Base-by-base conservation (phyloP, 2,329 filamentous ascomycete species). In the Ophiostoma australiae region DNA sequence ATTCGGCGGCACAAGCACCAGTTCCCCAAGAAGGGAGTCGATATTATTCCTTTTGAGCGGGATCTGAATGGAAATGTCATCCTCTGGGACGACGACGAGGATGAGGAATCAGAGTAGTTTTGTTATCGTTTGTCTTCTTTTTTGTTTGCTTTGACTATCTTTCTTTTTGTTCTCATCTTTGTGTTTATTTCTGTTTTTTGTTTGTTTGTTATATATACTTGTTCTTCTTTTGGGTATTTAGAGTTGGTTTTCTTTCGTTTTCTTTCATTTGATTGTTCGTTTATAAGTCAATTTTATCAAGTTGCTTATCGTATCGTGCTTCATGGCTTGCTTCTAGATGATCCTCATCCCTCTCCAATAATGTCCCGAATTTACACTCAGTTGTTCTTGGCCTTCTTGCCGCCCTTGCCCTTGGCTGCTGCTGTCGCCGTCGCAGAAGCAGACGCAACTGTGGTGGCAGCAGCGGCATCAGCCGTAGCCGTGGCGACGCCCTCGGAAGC, bases 21-120 rank as follows among this genome's bases (percentile, higher is more conserved):
- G 11, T 84, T 65, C 61, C 61, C 61, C 17, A 20, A 1, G 8
- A 7, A 39, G 4, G 33, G 63, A 3, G 23, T 41, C 1, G 8
- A 13, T 20, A 23, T 66, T 20, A 66, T 66, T 10, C 63, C 63
- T 3, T 66, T 39, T 7, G 20, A 23, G 10, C 10, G 23, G 10
- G 33, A 39, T 3, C 8, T 4, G 15, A 7, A 5, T 2, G 33
- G 33, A 35, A 23, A 39, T 66, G 20, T 39, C 4, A 23, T 66
- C 4, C 6, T 1, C 2, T 66, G 63, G 63, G 20, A 39, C 33
- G 15, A 41, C 8, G 41, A 33, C 10, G 63, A 39, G 2, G 35
- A 39, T 20, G 63, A 66, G 5, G 35, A 41, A 17, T 66, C 63
- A 10, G 79, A 15, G 8, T 69, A 55, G 33, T 33, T 41, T 41